Evolutionary conservation across 2,329 filamentous ascomycete genomes (phyloP).

Genomic region (Conoideocrella luteorostrata): DNA sequence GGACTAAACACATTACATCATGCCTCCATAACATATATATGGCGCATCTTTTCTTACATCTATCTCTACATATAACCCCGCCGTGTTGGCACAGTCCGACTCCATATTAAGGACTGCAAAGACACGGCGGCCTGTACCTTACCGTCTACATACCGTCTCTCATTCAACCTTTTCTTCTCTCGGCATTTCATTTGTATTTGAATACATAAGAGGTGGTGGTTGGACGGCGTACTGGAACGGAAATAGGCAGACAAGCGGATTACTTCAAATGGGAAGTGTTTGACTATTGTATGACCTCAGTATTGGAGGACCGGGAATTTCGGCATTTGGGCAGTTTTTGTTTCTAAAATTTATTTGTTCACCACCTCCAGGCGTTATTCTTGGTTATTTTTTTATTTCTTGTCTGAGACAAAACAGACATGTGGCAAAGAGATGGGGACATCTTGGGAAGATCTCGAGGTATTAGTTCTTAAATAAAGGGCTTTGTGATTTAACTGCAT

Average conservation of each 20-base stretch:
- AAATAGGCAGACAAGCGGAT: not conserved
- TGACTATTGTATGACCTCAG: no score
- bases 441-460: not conserved
- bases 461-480: not conserved
- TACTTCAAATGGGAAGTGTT: no score
- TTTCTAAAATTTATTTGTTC: not conserved
- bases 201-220: constrained; percentile 4
- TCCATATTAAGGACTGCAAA: not conserved
- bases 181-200: constrained; percentile 7
- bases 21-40: not conserved
- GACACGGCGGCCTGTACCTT: constrained; percentile 3
- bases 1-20: not conserved
- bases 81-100: not conserved
- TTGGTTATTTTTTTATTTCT: not conserved
- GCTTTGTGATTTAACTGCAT: not conserved
- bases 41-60: not conserved
- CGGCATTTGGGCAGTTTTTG: not conserved
- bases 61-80: not conserved
- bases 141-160: not conserved
- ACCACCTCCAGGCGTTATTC: constrained; percentile 1
- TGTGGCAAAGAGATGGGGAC: not conserved
- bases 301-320: not conserved
- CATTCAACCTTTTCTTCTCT: not conserved
- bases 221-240: constrained; percentile 6
- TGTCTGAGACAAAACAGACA: not conserved